phyloP scores from a whole-genome alignment of 1,284 basidiomycete species.

The Rhodotorula sp. region DNA sequence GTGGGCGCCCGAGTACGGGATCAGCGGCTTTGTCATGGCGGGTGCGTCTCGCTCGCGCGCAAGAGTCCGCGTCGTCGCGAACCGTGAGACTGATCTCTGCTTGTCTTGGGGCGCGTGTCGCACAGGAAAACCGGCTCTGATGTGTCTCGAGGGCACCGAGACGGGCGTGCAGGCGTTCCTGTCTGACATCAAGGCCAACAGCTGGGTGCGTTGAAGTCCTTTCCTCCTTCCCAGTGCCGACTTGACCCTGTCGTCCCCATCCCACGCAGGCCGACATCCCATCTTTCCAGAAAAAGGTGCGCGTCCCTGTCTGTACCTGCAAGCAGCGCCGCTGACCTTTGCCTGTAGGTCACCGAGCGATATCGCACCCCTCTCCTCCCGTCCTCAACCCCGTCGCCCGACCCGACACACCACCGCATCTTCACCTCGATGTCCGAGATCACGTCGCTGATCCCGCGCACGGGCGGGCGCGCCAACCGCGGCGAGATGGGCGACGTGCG shows the following conservation, averaged over 20 bases:
- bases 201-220: constrained; percentile 46
- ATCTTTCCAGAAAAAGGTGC: constrained; percentile 50
- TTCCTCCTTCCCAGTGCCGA: too few relatives aligned
- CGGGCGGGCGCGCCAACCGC: constrained; percentile 53
- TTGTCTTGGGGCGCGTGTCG: too few relatives aligned
- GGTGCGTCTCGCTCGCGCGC: constrained; percentile 10
- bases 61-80: not conserved
- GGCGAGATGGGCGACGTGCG: constrained; percentile 55
- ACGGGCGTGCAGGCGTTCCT: constrained; percentile 51
- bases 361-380: constrained; percentile 47
- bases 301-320: not conserved
- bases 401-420: constrained; percentile 38
- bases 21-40: constrained; percentile 53
- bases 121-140: constrained; percentile 54
- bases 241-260: not conserved
- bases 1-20: constrained; percentile 49
- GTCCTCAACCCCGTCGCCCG: not conserved
- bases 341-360: constrained; percentile 50
- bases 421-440: constrained; percentile 53
- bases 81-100: not conserved
- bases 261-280: constrained; percentile 50
- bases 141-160: constrained; percentile 53
- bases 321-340: not conserved
- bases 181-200: constrained; percentile 53
- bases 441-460: constrained; percentile 50